Evolutionary conservation across 108 stramenopile genomes (phyloP).

Genomic region (Fragilaria crotonensis): DNA sequence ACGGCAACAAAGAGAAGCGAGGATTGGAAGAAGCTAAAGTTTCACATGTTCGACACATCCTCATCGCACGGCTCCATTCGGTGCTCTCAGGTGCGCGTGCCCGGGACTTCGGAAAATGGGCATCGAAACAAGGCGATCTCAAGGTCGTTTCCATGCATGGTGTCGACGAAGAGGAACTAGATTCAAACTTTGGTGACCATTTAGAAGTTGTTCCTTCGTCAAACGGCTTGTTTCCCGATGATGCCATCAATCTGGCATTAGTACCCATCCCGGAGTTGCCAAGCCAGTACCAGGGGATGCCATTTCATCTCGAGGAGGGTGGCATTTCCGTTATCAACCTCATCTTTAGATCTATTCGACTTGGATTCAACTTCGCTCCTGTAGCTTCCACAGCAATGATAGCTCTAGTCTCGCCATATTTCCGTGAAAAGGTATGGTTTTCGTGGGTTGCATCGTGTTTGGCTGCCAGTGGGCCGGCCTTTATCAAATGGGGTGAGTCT

Average conservation of each 20-base stretch:
- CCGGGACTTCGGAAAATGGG: slow-evolving; percentile 19
- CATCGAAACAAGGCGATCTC: slow-evolving; percentile 16
- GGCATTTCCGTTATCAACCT: slow-evolving; percentile 12
- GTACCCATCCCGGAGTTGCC: neutral
- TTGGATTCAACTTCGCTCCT: slow-evolving; percentile 28
- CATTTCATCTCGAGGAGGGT: neutral
- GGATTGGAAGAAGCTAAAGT: neutral
- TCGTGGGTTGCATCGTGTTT: slow-evolving; percentile 32
- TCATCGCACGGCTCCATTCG: slow-evolving; percentile 22
- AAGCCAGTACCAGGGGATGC: neutral
- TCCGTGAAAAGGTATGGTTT: slow-evolving; percentile 49
- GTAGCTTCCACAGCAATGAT: slow-evolving; percentile 27
- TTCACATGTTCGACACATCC: slow-evolving; percentile 6
- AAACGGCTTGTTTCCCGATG: slow-evolving; percentile 13
- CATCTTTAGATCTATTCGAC: slow-evolving; percentile 12
- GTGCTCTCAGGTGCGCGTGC: slow-evolving; percentile 22
- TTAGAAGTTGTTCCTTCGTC: slow-evolving; percentile 1
- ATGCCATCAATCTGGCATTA: slow-evolving; percentile 21
- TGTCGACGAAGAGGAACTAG: slow-evolving; percentile 20
- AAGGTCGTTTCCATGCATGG: slow-evolving; percentile 32
- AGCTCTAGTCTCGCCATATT: slow-evolving; percentile 25
- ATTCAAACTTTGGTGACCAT: slow-evolving; percentile 1
- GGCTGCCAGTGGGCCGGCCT: slow-evolving; percentile 49
- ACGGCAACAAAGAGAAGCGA: too few relatives aligned
- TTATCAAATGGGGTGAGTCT: slow-evolving; percentile 70